These are phyloP conservation scores for Oryza officinalis DNA, from an alignment of 176 grass and related monocot genomes.

Conservation along the genomic window DNA sequence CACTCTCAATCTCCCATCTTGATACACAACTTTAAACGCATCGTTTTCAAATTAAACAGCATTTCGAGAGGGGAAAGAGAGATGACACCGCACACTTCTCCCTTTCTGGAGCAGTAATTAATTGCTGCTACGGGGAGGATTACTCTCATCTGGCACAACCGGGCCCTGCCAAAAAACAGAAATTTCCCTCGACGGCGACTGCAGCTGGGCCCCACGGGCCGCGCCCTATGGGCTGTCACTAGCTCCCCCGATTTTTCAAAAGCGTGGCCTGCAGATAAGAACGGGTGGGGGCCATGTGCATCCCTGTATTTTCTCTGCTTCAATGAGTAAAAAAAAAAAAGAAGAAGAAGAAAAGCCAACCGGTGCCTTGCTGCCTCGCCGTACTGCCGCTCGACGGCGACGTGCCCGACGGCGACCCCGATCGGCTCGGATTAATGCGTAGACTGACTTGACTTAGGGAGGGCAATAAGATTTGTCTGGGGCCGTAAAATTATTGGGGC, in stretches of 20 bases:
- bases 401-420: neutral
- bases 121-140: neutral
- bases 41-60: neutral
- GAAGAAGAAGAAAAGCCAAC: neutral
- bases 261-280: slow-evolving; percentile 28
- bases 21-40: neutral
- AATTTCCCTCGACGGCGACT: neutral
- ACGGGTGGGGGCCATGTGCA: neutral
- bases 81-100: neutral
- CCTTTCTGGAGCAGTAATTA: neutral
- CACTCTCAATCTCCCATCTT: neutral
- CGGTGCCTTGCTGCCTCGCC: neutral
- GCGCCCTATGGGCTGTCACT: neutral
- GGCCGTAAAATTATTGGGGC: slow-evolving; percentile 26
- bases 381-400: slow-evolving; percentile 25
- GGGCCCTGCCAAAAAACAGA: slow-evolving; percentile 3
- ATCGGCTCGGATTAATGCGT: neutral
- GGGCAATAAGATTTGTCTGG: slow-evolving; percentile 1
- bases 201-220: neutral
- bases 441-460: slow-evolving; percentile 17
- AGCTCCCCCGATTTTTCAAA: neutral
- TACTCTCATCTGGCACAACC: neutral
- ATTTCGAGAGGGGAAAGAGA: neutral
- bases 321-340: slow-evolving; percentile 6
- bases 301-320: neutral